A percentile compares a stretch with the other conserved stretches of the same genome.
Conservation (phyloP, 495 filamentous ascomycete species). For the Apiosordaria backusii region DNA sequence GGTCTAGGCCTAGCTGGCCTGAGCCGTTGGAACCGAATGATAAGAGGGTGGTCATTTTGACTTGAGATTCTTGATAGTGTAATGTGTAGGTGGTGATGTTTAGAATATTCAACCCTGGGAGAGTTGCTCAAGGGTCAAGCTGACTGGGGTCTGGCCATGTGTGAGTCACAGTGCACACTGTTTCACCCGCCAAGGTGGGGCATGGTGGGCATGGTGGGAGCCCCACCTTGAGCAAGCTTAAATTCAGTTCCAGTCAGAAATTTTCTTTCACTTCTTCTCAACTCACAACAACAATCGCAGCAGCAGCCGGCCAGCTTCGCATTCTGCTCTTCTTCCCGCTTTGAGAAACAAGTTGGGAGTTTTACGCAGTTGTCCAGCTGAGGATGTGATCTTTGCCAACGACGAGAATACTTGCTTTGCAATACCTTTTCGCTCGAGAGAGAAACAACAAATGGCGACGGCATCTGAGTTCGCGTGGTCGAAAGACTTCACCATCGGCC, state of each 20-base stretch:
- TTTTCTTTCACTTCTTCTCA: constrained; percentile 14
- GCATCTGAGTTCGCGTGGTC: constrained; percentile 36
- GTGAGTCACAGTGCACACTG: neutral
- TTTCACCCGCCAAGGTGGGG: neutral
- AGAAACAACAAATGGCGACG: constrained; percentile 20
- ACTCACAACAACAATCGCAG: constrained; percentile 11
- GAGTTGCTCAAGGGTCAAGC: neutral
- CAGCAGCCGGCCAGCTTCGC: constrained; percentile 8
- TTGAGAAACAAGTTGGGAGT: neutral
- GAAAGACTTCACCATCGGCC: constrained; percentile 71
- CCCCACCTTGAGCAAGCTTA: constrained; percentile 8
- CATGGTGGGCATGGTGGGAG: neutral
- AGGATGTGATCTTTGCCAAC: constrained; percentile 6
- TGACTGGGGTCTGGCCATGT: neutral
- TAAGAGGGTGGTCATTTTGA: constrained; percentile 47
- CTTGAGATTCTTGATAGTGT: constrained; percentile 37
- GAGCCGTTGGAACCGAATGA: constrained; percentile 91
- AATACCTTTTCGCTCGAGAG: neutral
- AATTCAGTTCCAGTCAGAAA: constrained; percentile 15
- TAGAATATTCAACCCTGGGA: neutral
- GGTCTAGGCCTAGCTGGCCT: constrained; percentile 78
- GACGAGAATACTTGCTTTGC: neutral
- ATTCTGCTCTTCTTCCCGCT: neutral
- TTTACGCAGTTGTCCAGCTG: neutral
- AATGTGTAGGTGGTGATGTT: constrained; percentile 54